These are phyloP conservation scores for Acer saccharum DNA, from an alignment of 345 rosid species.

Conservation along the genomic window DNA sequence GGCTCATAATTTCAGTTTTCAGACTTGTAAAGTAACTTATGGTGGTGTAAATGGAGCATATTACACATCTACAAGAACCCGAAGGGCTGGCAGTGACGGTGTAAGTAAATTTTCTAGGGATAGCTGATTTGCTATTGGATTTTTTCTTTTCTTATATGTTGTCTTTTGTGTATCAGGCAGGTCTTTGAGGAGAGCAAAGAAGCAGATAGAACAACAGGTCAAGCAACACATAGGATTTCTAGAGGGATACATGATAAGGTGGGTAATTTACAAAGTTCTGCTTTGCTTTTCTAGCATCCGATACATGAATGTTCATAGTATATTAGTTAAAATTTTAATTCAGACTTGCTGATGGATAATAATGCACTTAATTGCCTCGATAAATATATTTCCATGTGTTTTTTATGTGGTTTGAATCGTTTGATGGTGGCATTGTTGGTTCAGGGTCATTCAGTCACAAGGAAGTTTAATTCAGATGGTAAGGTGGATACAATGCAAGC, in stretches of 20 bases:
- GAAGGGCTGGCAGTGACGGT: slow-evolving; percentile 67
- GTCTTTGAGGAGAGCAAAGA: slow-evolving; percentile 82
- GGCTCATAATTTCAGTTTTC: slow-evolving; percentile 39
- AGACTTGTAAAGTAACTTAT: slow-evolving; percentile 61
- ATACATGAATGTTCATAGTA: neutral
- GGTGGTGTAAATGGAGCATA: slow-evolving; percentile 89
- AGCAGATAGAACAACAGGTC: slow-evolving; percentile 76
- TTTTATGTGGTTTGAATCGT: neutral
- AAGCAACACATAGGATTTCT: slow-evolving; percentile 71
- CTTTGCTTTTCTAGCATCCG: neutral
- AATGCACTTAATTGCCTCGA: neutral
- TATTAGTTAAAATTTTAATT: neutral
- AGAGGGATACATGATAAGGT: slow-evolving; percentile 89
- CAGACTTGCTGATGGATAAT: neutral
- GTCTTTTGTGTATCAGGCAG: slow-evolving; percentile 40
- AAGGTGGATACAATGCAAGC: slow-evolving; percentile 72
- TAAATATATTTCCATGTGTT: neutral
- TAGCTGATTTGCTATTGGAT: neutral
- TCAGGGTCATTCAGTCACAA: slow-evolving; percentile 78
- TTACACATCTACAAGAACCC: slow-evolving; percentile 62
- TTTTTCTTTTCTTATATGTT: slow-evolving; percentile 1
- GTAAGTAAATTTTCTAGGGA: slow-evolving; percentile 38
- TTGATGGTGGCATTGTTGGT: slow-evolving; percentile 16
- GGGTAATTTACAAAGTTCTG: neutral
- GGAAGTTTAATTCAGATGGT: slow-evolving; percentile 74